These are phyloP conservation scores for Phytophthora pini DNA, from an alignment of 352 stramenopile species.

Conservation along the genomic window DNA sequence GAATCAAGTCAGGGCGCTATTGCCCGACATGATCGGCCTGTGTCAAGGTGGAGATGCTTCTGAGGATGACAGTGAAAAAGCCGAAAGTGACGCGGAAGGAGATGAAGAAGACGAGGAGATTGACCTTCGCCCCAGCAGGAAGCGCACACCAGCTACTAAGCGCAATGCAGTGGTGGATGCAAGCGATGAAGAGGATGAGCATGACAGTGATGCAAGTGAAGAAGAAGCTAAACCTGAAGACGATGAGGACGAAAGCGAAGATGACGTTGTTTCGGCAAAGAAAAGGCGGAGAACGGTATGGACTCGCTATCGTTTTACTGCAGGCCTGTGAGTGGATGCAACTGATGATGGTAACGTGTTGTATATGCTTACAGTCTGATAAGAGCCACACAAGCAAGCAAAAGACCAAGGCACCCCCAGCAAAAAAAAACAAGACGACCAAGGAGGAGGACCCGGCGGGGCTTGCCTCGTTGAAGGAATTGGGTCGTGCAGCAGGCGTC, in stretches of 20 bases:
- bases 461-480: slow-evolving; percentile 67
- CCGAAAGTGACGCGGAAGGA: slow-evolving; percentile 8
- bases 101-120: slow-evolving; percentile 32
- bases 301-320: not conserved
- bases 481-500: slow-evolving; percentile 69
- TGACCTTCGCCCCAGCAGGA: slow-evolving; percentile 32
- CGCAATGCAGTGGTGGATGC: slow-evolving; percentile 49
- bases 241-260: slow-evolving; percentile 24
- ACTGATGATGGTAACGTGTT: not conserved
- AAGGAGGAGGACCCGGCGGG: slow-evolving; percentile 51
- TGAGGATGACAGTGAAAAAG: slow-evolving; percentile 24
- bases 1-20: slow-evolving; percentile 49
- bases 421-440: slow-evolving; percentile 37
- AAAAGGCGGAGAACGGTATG: slow-evolving; percentile 37
- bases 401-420: slow-evolving; percentile 23
- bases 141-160: slow-evolving; percentile 30
- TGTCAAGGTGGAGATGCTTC: slow-evolving; percentile 22
- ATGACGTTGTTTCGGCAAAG: slow-evolving; percentile 29
- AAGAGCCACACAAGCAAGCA: slow-evolving; percentile 19
- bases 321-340: not conserved
- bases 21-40: slow-evolving; percentile 56
- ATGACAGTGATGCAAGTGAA: slow-evolving; percentile 41
- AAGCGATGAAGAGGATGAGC: slow-evolving; percentile 49
- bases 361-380: slow-evolving; percentile 8
- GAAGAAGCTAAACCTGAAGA: slow-evolving; percentile 35